Evolutionary conservation across 2,329 filamentous ascomycete genomes (phyloP).

Genomic region (Penicillium digitatum): DNA sequence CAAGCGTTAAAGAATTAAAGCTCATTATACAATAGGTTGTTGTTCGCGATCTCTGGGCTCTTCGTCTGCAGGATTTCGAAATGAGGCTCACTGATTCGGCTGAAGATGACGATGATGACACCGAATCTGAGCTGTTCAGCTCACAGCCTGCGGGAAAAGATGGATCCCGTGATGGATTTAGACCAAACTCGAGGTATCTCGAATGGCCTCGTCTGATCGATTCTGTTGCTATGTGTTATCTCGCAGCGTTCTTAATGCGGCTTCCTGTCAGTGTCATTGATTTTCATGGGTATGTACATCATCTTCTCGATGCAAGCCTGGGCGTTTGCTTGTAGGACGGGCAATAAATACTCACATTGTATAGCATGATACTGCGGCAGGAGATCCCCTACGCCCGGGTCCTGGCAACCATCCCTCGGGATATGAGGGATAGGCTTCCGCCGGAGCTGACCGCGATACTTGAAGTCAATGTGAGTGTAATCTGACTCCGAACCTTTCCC

Average conservation of each 20-base stretch:
- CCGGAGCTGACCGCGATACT: constrained; percentile 40
- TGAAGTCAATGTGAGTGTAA: constrained; percentile 36
- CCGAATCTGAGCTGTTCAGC: constrained; percentile 53
- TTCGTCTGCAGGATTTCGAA: constrained; percentile 62
- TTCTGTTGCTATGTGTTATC: constrained; percentile 72
- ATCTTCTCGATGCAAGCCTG: neutral
- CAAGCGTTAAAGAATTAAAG: neutral
- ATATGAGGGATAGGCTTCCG: constrained; percentile 46
- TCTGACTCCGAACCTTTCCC: neutral
- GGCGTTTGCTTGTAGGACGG: neutral
- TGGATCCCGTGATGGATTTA: constrained; percentile 40
- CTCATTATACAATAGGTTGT: constrained; percentile 46
- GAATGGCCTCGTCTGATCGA: constrained; percentile 66
- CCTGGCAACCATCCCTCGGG: constrained; percentile 42
- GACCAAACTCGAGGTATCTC: constrained; percentile 33
- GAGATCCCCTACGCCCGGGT: constrained; percentile 70
- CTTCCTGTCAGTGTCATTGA: constrained; percentile 74
- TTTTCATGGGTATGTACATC: constrained; percentile 49
- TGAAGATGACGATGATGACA: constrained; percentile 33
- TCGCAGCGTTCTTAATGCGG: constrained; percentile 70
- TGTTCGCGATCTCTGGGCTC: constrained; percentile 78
- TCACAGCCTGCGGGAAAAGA: constrained; percentile 53
- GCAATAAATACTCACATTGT: constrained; percentile 2
- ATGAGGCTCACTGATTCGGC: constrained; percentile 41
- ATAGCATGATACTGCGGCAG: constrained; percentile 56